Base-by-base conservation (phyloP, 192 early-diverging fungal species). In the Chytriomyces hyalinus region DNA sequence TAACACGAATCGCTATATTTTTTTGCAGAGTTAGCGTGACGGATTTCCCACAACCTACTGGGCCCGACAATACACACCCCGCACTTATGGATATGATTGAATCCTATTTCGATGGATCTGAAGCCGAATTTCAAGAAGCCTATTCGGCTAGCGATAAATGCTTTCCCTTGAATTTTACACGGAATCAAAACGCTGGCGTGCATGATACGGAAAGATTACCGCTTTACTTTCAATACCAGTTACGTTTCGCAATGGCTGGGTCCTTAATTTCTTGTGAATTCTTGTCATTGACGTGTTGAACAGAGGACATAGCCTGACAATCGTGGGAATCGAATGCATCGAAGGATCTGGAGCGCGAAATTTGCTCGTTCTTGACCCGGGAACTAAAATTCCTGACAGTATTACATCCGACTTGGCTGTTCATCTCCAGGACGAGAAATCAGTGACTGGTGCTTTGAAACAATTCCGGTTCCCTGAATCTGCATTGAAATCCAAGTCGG, bases 101-200 rank as follows among this genome's bases (percentile, higher is more conserved):
- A 47, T 77, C 69, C 17, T 82, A 78, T 73, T 82, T 82, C 68
- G 74, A 77, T 49, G 74, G 67, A 49, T 71, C 72, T 15, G 10
- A 28, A 24, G 10, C 11, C 1, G 53, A 61, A 45, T 77, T 77
- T 60, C 13, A 62, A 9, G 49, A 7, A 17, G 61, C 71, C 8
- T 48, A 24, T 44, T n/a, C 46, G 11, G 36, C 15, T 26, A 5
- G 17, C 36, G 51, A 9, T 10, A 20, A 22, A 15, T 9, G 6
- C 20, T 73, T 63, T 47, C 71, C 71, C 2, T 6, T 73, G 10
- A 46, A 22, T n/a, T 73, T 61, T 43, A 17, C 43, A 7, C 53
- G 71, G 45, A 73, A 62, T 26, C 43, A 17, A 20, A 49, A 48
- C 4, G 15, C 45, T 22, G 57, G 57, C 44, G 46, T 73, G 60